These are phyloP conservation scores for Phytophthora hybrid DNA, from an alignment of 352 stramenopile species.

Conservation along the genomic window DNA sequence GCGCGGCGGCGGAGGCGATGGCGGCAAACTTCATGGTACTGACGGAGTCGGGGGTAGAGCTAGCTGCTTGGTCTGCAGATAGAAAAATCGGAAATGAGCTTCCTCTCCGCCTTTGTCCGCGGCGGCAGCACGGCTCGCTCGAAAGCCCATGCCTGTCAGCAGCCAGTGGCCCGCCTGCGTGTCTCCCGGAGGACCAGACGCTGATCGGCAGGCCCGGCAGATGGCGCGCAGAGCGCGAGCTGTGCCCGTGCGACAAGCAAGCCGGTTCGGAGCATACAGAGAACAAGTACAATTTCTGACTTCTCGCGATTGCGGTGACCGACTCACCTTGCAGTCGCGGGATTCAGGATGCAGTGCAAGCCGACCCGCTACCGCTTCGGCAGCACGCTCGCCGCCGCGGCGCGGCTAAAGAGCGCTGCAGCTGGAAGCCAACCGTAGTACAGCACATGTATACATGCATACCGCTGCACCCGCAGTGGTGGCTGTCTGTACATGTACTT, in stretches of 20 bases:
- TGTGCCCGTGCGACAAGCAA: conserved; percentile 26
- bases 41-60: conserved; percentile 26
- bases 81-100: conserved; percentile 43
- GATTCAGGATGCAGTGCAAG: conserved; percentile 13
- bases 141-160: background rate
- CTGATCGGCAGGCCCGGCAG: conserved; percentile 16
- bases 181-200: conserved; percentile 22
- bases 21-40: conserved; percentile 46
- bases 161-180: conserved; percentile 17
- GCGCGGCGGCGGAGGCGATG: conserved; percentile 21
- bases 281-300: conserved; percentile 26
- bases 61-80: conserved; percentile 38
- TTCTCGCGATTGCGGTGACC: conserved; percentile 15
- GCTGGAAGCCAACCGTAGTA: too few species aligned
- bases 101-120: background rate
- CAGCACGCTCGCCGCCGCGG: background rate
- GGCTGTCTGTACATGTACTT: background rate
- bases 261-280: conserved; percentile 26
- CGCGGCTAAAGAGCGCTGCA: background rate
- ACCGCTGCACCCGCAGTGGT: too few species aligned
- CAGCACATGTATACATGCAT: too few species aligned
- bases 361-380: background rate
- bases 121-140: background rate
- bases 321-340: conserved; percentile 10
- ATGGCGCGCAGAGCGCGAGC: conserved; percentile 27